Base-by-base conservation (phyloP, 805 yeast genomes). In the Isabelozyma pseudorhagii region DNA sequence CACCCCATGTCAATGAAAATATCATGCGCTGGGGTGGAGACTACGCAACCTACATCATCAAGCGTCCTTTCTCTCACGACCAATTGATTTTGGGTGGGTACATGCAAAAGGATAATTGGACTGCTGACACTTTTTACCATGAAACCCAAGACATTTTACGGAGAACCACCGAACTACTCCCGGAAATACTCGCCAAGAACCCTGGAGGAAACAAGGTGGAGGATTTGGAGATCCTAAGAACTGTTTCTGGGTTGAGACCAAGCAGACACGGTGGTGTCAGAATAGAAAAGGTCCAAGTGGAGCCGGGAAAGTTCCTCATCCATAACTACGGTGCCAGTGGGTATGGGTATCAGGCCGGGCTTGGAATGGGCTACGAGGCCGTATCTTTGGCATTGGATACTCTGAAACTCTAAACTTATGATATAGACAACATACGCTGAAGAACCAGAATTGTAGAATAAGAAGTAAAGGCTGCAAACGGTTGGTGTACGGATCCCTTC, bases 61-160 rank as follows among this genome's bases (percentile, higher is more conserved):
- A 89, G 49, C 76, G 93, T 53, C 90, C 92, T 0, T 67, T 73
- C 48, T 80, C 88, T 1, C 75, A 79, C 48, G 87, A 83, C 49
- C 85, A 86, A 54, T 75, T 88, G 28, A 77, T 89, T 42, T 73
- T 89, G 15, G 96, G 96, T 27, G 96, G 96, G 1, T 88, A 76
- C 56, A 63, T 83, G 56, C 91, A 87, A 55, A 75, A 77, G 54
- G 80, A 78, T 51, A 80, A 82, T 57, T 83, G 85, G 84, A 72
- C 80, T 11, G 80, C 78, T 1, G 86, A 82, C 52, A 80, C 89
- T 2, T 81, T 72, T 55, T 74, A 69, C 31, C 71, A 69, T 38
- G 83, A 86, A 59, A 80, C 87, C 1, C 77, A 77, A 39, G 85
- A 85, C 54, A 86, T 87, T 47, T 55, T 87, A 38, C 69, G 67